Conservation (phyloP, 257 asterid genomes). For the Nicotiana tomentosiformis region DNA sequence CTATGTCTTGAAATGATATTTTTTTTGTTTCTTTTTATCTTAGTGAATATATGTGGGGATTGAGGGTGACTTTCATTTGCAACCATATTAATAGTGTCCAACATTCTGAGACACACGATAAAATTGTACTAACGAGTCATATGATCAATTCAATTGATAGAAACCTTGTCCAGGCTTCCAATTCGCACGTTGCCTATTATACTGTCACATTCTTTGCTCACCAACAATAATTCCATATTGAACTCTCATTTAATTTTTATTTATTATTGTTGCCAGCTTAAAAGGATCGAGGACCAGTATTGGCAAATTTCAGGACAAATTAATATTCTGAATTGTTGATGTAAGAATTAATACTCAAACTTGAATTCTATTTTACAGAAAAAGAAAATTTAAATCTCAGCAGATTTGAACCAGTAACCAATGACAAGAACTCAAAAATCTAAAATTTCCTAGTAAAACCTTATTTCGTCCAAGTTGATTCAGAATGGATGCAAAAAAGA, state of each 20-base stretch:
- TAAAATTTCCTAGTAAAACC: not conserved
- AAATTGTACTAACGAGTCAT: not conserved
- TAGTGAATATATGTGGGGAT: no score
- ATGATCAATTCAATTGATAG: not conserved
- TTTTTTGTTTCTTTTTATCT: no score
- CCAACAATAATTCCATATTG: not conserved
- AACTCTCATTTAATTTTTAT: not conserved
- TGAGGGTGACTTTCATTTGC: not conserved
- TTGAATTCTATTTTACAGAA: not conserved
- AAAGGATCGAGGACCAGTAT: no score
- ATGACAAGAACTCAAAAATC: not conserved
- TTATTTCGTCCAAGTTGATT: not conserved
- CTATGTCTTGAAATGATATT: no score
- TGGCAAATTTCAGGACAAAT: no score
- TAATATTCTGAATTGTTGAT: not conserved
- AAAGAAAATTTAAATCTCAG: not conserved
- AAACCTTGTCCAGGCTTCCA: not conserved
- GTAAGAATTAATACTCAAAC: not conserved
- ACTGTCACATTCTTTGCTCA: not conserved
- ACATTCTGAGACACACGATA: not conserved
- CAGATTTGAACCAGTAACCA: not conserved
- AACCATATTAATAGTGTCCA: not conserved
- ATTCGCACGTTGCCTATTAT: not conserved
- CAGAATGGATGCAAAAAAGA: not conserved
- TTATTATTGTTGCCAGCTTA: no score